These are phyloP conservation scores for Beta lomatogona DNA, from an alignment of 179 eudicot species.

Conservation along the genomic window DNA sequence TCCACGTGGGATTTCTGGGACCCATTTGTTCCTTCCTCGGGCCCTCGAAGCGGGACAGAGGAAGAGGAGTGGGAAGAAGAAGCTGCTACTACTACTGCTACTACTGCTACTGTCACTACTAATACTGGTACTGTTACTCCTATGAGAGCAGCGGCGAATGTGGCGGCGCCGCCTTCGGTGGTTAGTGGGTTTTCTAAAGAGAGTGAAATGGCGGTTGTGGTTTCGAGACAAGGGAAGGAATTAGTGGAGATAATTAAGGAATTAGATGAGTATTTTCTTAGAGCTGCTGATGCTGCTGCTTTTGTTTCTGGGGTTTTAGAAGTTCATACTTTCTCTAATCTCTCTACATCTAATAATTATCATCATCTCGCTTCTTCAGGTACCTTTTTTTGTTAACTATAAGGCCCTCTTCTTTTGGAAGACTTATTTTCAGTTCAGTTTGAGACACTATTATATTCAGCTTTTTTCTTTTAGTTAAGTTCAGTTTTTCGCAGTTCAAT, in stretches of 20 bases:
- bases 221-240: slow-evolving; percentile 64
- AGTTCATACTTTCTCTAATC: slow-evolving; percentile 40
- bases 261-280: slow-evolving; percentile 80
- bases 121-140: slow-evolving; percentile 27
- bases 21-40: slow-evolving; percentile 49
- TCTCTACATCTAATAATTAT: neutral
- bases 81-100: neutral
- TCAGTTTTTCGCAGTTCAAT: too few species aligned
- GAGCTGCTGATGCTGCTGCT: slow-evolving; percentile 74
- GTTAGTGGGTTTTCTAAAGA: slow-evolving; percentile 45
- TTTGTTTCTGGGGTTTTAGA: slow-evolving; percentile 60
- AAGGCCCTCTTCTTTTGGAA: too few species aligned
- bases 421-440: too few species aligned
- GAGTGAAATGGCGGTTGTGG: slow-evolving; percentile 67
- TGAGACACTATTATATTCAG: too few species aligned
- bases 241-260: slow-evolving; percentile 88
- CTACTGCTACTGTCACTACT: neutral
- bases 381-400: too few species aligned
- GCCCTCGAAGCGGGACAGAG: slow-evolving; percentile 47
- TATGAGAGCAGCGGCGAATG: slow-evolving; percentile 47
- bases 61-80: slow-evolving; percentile 73
- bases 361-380: slow-evolving; percentile 23
- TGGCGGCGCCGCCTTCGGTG: slow-evolving; percentile 53
- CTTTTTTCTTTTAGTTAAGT: too few species aligned
- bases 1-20: slow-evolving; percentile 96